phyloP scores from a whole-genome alignment of 306 rosid species.

The Hippophae tibetana region DNA sequence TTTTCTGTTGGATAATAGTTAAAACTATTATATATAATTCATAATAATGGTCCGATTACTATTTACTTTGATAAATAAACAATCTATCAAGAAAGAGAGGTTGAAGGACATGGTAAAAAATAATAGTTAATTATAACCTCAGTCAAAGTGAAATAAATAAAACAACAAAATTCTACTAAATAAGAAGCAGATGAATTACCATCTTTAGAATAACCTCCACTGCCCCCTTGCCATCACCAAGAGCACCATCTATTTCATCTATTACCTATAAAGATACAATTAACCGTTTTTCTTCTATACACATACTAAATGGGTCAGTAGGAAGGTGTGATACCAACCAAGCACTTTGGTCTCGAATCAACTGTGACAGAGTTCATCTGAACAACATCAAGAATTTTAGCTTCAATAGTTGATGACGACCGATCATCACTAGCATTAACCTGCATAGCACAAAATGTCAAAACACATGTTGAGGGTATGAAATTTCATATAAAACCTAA shows the following conservation, averaged over 20 bases:
- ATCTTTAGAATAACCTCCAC: slow-evolving; percentile 83
- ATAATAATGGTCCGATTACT: too few relatives aligned
- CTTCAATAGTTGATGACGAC: slow-evolving; percentile 65
- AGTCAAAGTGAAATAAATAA: too few relatives aligned
- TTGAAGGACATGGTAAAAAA: too few relatives aligned
- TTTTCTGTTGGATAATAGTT: too few relatives aligned
- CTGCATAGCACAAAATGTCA: slow-evolving; percentile 29
- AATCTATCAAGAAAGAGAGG: too few relatives aligned
- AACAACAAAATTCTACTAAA: neutral
- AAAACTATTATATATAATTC: too few relatives aligned
- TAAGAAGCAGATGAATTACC: slow-evolving; percentile 38
- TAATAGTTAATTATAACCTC: too few relatives aligned
- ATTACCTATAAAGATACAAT: slow-evolving; percentile 45
- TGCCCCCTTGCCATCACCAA: slow-evolving; percentile 93
- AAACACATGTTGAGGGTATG: slow-evolving; percentile 11
- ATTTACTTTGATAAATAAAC: too few relatives aligned
- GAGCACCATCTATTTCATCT: slow-evolving; percentile 97
- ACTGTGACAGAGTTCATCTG: slow-evolving; percentile 72
- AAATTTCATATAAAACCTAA: neutral
- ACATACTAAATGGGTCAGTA: slow-evolving; percentile 3
- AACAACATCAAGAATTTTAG: slow-evolving; percentile 78
- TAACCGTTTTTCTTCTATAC: slow-evolving; percentile 2
- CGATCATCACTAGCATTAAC: slow-evolving; percentile 98
- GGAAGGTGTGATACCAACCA: slow-evolving; percentile 42
- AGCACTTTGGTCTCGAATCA: slow-evolving; percentile 69